phyloP scores from a whole-genome alignment of 768 basidiomycete species.

The Mrakia blollopis region DNA sequence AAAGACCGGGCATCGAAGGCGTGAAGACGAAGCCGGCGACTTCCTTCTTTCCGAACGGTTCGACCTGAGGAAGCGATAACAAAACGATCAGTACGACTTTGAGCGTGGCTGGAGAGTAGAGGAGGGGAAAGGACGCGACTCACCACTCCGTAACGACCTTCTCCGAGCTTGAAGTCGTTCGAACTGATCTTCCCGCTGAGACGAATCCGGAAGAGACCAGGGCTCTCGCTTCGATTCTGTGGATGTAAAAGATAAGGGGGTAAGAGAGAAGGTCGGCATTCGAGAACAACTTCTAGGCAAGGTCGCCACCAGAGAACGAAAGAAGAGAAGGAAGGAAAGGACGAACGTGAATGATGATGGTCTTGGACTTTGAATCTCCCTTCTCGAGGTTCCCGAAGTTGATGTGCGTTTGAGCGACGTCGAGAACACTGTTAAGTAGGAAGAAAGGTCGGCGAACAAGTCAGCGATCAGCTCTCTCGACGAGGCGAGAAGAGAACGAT shows the following conservation, averaged over 20 bases:
- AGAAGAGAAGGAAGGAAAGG: neutral
- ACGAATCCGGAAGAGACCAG: constrained; percentile 41
- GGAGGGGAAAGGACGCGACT: neutral
- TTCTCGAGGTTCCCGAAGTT: constrained; percentile 43
- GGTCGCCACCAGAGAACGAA: neutral
- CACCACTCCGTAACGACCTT: constrained; percentile 42
- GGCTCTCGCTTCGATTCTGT: constrained; percentile 41
- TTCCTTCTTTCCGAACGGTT: constrained; percentile 41
- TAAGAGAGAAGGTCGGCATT: neutral
- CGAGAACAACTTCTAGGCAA: neutral
- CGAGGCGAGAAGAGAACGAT: neutral
- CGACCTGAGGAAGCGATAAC: constrained; percentile 20
- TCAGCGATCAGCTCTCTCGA: too few relatives aligned
- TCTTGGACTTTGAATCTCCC: constrained; percentile 41
- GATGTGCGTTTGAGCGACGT: constrained; percentile 43
- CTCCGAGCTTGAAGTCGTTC: constrained; percentile 41
- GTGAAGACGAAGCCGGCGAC: constrained; percentile 41
- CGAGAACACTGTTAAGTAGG: constrained; percentile 33
- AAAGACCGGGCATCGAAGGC: constrained; percentile 41
- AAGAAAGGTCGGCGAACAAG: neutral
- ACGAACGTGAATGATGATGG: constrained; percentile 40
- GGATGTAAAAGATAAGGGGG: neutral
- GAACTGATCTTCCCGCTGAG: constrained; percentile 42
- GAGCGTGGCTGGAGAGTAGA: too few relatives aligned
- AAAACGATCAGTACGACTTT: neutral